Percentiles rank a stretch among this genome's conserved stretches.
Evolutionary conservation across 352 stramenopile species (phyloP).

Genomic region (Ophiocytium majus): DNA sequence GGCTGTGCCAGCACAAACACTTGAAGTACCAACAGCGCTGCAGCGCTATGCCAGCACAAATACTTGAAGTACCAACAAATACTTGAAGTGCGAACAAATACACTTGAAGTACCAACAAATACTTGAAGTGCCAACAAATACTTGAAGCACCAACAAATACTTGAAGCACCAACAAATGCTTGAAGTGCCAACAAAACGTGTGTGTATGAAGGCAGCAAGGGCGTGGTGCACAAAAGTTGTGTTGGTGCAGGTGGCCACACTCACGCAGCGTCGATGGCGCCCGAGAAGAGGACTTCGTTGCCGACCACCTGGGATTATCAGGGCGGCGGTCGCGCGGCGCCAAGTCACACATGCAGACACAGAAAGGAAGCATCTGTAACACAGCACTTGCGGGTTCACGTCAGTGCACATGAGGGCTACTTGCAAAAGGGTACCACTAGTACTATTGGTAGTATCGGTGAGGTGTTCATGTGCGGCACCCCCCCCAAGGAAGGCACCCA

Average conservation of each 20-base stretch:
- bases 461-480: too few relatives aligned
- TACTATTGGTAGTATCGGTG: too few relatives aligned
- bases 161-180: conserved; percentile 8
- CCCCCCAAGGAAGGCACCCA: too few relatives aligned
- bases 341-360: too few relatives aligned
- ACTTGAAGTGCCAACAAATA: background rate
- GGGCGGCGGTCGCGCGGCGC: too few relatives aligned
- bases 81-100: background rate
- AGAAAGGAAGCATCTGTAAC: background rate
- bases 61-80: background rate
- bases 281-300: conserved; percentile 9
- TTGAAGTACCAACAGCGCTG: too few relatives aligned
- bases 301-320: background rate
- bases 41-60: too few relatives aligned
- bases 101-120: background rate
- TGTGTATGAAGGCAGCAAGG: background rate
- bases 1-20: too few relatives aligned
- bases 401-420: too few relatives aligned
- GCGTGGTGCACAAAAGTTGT: background rate
- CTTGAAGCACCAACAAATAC: background rate
- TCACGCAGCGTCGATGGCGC: conserved; percentile 8
- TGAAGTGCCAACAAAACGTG: background rate
- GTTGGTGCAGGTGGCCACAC: background rate
- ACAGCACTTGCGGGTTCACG: too few relatives aligned
- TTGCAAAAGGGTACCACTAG: too few relatives aligned